Conservation (phyloP, 306 rosid genomes). For the Senna tora region DNA sequence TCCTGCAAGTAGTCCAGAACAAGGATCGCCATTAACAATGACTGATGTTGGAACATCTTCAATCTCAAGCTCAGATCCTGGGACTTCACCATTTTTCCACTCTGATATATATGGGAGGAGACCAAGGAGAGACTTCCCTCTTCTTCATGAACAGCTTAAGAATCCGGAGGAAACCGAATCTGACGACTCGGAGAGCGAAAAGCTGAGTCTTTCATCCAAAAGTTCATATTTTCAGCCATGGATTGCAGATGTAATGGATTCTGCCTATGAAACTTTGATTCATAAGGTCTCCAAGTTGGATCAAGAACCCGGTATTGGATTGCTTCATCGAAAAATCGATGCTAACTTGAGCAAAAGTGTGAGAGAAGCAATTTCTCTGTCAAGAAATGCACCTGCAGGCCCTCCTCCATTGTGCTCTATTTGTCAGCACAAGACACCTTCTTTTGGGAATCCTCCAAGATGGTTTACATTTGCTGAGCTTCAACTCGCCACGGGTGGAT, state of each 20-base stretch:
- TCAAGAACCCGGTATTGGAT: constrained; percentile 59
- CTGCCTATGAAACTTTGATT: constrained; percentile 59
- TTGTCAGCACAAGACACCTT: constrained; percentile 96
- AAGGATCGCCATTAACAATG: constrained; percentile 67
- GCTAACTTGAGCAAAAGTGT: constrained; percentile 75
- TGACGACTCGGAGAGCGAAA: constrained; percentile 73
- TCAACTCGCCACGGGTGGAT: constrained; percentile 84
- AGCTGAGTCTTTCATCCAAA: constrained; percentile 55
- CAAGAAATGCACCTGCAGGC: constrained; percentile 63
- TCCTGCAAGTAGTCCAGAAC: constrained; percentile 67
- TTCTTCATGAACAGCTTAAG: constrained; percentile 44
- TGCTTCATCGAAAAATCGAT: constrained; percentile 55
- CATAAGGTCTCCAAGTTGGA: constrained; percentile 60
- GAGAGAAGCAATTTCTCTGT: constrained; percentile 69
- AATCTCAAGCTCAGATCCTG: constrained; percentile 85
- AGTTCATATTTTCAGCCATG: constrained; percentile 74
- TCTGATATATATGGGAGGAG: constrained; percentile 55
- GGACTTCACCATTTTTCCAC: constrained; percentile 64
- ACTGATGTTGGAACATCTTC: constrained; percentile 91
- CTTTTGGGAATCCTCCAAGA: constrained; percentile 89
- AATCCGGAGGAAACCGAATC: constrained; percentile 61
- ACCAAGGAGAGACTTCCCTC: constrained; percentile 49
- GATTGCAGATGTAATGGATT: constrained; percentile 55
- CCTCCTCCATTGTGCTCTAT: constrained; percentile 95
- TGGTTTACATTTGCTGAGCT: constrained; percentile 89